phyloP scores from a whole-genome alignment of 2,329 filamentous ascomycete species.

The Xylaria sp. region DNA sequence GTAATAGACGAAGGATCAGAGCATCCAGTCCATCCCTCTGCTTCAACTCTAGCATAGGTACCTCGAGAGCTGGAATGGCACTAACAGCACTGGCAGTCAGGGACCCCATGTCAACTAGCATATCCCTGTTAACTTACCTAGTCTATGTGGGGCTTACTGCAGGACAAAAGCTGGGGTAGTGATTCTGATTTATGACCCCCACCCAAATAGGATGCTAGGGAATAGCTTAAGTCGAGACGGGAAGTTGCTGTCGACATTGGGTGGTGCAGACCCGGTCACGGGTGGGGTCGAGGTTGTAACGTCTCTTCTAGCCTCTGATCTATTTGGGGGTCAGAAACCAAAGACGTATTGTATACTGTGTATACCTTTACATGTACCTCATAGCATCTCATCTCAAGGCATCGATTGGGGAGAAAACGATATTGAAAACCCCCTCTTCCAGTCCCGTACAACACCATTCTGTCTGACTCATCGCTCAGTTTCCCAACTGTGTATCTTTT shows the following conservation, averaged over 20 bases:
- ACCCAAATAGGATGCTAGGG: not conserved
- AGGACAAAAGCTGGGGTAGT: conserved; percentile 11
- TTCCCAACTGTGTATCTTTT: not conserved
- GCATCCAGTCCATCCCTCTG: not conserved
- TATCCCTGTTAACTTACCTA: not conserved
- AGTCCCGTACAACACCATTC: not conserved
- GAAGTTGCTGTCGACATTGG: conserved; percentile 8
- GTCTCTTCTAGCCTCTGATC: conserved; percentile 2
- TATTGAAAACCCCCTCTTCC: not conserved
- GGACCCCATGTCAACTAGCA: not conserved
- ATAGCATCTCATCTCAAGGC: conserved; percentile 1
- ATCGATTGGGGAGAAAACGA: not conserved
- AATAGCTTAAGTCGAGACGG: conserved; percentile 3
- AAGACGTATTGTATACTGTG: not conserved
- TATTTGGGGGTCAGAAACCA: conserved; percentile 4
- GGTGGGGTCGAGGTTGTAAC: conserved; percentile 22
- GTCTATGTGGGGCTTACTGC: not conserved
- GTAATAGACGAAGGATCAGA: no score
- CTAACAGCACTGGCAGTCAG: not conserved
- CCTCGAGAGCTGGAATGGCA: not conserved
- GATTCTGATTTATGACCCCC: conserved; percentile 5
- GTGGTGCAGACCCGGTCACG: not conserved
- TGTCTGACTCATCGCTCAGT: not conserved
- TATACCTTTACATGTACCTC: conserved; percentile 2
- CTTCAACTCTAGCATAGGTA: not conserved